phyloP scores from a whole-genome alignment of 305 asterid genomes.

The Fraxinus velutina region DNA sequence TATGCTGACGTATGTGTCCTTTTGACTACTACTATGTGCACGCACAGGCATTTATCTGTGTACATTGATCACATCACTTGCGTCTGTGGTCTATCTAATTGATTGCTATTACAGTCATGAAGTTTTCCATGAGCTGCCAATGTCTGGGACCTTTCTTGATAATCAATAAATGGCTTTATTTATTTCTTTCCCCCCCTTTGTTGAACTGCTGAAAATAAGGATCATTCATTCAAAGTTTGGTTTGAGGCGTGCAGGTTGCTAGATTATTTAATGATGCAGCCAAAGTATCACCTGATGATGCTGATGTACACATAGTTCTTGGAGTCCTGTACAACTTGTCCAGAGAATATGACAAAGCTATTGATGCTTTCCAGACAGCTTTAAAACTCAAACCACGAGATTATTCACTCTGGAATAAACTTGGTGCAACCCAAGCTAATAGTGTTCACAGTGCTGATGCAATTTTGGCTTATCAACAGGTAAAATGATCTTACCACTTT shows the following conservation, averaged over 20 bases:
- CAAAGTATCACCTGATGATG: slow-evolving; percentile 91
- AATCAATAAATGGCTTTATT: slow-evolving; percentile 8
- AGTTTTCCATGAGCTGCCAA: slow-evolving; percentile 1
- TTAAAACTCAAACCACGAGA: slow-evolving; percentile 93
- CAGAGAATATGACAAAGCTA: slow-evolving; percentile 89
- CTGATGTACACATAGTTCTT: slow-evolving; percentile 95
- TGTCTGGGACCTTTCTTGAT: slow-evolving; percentile 4
- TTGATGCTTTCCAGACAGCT: slow-evolving; percentile 90
- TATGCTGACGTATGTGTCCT: slow-evolving; percentile 73
- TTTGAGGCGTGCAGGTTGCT: slow-evolving; percentile 60
- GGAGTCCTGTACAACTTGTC: slow-evolving; percentile 91
- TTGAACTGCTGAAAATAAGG: background rate
- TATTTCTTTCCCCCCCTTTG: background rate
- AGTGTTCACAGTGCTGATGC: slow-evolving; percentile 98
- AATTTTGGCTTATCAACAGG: slow-evolving; percentile 93
- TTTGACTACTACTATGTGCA: background rate
- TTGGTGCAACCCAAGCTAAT: slow-evolving; percentile 99
- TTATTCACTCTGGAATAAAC: slow-evolving; percentile 99
- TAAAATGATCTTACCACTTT: slow-evolving; percentile 20
- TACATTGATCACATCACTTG: background rate
- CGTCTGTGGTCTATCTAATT: background rate
- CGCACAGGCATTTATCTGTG: slow-evolving; percentile 7
- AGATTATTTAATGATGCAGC: slow-evolving; percentile 81
- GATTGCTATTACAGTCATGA: slow-evolving; percentile 5
- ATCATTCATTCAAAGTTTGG: slow-evolving; percentile 15